A percentile compares a stretch with the other conserved stretches of the same genome.
Conservation (phyloP, 495 filamentous ascomycete genomes). For the Hypomontagnella monticulosa region DNA sequence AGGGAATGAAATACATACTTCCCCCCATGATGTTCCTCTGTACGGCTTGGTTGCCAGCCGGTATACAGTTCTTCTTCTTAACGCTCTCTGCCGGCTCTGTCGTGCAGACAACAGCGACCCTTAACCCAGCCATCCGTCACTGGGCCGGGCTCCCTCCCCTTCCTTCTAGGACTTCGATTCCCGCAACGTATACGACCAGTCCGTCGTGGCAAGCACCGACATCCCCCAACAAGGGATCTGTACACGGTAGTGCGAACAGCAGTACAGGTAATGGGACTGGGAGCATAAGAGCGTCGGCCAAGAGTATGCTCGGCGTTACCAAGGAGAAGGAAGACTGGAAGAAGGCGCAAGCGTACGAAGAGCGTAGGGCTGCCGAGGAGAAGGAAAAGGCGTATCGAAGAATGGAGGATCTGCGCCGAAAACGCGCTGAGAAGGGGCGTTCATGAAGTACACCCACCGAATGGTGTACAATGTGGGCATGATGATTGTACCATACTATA, state of each 20-base stretch:
- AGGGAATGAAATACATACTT: constrained; percentile 64
- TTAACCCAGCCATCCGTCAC: constrained; percentile 58
- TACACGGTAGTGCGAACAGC: not conserved
- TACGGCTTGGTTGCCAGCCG: constrained; percentile 71
- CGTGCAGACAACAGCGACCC: constrained; percentile 66
- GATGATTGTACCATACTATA: constrained; percentile 29
- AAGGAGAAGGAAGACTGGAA: constrained; percentile 52
- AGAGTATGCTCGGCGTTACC: constrained; percentile 35
- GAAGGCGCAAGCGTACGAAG: constrained; percentile 57
- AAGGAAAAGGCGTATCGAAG: constrained; percentile 49
- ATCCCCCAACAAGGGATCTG: constrained; percentile 12
- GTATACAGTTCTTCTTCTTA: constrained; percentile 77
- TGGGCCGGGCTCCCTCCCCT: constrained; percentile 62
- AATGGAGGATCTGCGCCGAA: constrained; percentile 43
- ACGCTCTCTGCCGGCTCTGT: constrained; percentile 64
- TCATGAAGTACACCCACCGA: constrained; percentile 1
- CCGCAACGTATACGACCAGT: constrained; percentile 9
- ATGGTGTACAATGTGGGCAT: constrained; percentile 16
- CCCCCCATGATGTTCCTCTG: constrained; percentile 70
- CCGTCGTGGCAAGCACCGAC: constrained; percentile 45
- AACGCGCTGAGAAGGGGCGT: constrained; percentile 20
- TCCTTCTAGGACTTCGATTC: constrained; percentile 1
- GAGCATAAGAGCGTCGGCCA: constrained; percentile 12
- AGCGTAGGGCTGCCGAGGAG: constrained; percentile 56
- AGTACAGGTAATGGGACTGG: not conserved